Evolutionary conservation across 176 grass and related monocot species (phyloP).

Genomic region (Aegilops sharonensis): DNA sequence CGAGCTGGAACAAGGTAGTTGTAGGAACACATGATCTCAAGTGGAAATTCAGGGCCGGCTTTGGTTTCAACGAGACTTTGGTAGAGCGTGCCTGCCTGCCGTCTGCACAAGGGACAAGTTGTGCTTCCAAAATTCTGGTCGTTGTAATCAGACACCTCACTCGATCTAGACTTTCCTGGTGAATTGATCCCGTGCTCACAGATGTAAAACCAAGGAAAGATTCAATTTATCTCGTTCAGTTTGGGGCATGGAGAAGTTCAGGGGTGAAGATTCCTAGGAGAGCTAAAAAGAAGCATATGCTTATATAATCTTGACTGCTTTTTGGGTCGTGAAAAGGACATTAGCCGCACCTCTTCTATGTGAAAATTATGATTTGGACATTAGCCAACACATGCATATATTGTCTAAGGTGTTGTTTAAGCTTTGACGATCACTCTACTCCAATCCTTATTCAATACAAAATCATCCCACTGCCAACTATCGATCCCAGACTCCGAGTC

Average conservation of each 20-base stretch:
- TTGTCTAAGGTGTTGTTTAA: neutral
- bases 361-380: too few relatives aligned
- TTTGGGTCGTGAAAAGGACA: too few relatives aligned
- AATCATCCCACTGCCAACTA: too few relatives aligned
- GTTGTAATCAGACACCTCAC: conserved; percentile 30
- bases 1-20: too few relatives aligned
- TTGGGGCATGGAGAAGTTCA: neutral
- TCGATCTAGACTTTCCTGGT: neutral
- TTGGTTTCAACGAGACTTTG: neutral
- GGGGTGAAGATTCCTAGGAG: neutral
- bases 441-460: too few relatives aligned
- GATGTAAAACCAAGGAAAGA: neutral
- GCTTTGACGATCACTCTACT: too few relatives aligned
- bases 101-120: neutral
- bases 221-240: neutral
- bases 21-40: too few relatives aligned
- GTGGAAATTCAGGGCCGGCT: neutral
- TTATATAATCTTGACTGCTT: too few relatives aligned
- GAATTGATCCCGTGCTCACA: neutral
- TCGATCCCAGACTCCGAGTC: too few relatives aligned
- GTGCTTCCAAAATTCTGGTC: neutral
- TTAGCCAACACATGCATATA: neutral
- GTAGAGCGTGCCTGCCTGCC: too few relatives aligned
- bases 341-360: too few relatives aligned
- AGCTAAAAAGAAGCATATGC: too few relatives aligned